These are phyloP conservation scores for Alternaria sp. DNA, from an alignment of 2,329 filamentous ascomycete genomes.

Conservation along the genomic window DNA sequence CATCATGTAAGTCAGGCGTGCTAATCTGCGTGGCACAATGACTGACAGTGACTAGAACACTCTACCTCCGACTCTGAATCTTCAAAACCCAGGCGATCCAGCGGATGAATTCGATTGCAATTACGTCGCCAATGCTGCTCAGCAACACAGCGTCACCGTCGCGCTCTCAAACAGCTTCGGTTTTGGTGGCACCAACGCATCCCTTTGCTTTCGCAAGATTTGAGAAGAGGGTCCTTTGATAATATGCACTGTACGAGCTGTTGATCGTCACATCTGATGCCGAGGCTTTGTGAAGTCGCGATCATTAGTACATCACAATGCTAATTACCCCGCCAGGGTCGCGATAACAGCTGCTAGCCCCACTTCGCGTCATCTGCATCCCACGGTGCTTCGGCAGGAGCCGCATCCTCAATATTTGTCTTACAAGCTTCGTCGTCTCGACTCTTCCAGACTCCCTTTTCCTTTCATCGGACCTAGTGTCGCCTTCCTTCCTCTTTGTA, in stretches of 20 bases:
- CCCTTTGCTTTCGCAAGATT: conserved; percentile 74
- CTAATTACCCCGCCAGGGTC: conserved; percentile 26
- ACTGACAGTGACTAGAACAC: conserved; percentile 64
- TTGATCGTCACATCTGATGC: not conserved
- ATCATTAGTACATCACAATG: conserved; percentile 27
- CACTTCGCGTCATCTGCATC: conserved; percentile 29
- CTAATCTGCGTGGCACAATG: not conserved
- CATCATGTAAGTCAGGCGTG: conserved; percentile 70
- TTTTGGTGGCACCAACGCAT: conserved; percentile 96
- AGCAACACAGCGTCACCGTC: conserved; percentile 74
- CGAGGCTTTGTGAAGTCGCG: conserved; percentile 1
- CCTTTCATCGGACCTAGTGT: not conserved
- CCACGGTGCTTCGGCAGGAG: conserved; percentile 14
- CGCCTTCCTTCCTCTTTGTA: not conserved
- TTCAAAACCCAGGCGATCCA: conserved; percentile 68
- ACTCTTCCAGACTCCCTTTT: not conserved
- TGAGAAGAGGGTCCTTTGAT: not conserved
- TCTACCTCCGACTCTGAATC: conserved; percentile 87
- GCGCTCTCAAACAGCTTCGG: conserved; percentile 96
- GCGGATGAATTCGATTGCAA: conserved; percentile 79
- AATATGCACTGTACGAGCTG: not conserved
- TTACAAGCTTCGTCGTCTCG: not conserved
- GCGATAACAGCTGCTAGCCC: conserved; percentile 27
- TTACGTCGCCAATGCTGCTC: conserved; percentile 77
- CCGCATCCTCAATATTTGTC: not conserved